Percentiles rank a stretch among this genome's conserved stretches.
These are phyloP conservation scores for Apiotrichum siamense DNA, from an alignment of 1,284 basidiomycete species.

Conservation along the genomic window DNA sequence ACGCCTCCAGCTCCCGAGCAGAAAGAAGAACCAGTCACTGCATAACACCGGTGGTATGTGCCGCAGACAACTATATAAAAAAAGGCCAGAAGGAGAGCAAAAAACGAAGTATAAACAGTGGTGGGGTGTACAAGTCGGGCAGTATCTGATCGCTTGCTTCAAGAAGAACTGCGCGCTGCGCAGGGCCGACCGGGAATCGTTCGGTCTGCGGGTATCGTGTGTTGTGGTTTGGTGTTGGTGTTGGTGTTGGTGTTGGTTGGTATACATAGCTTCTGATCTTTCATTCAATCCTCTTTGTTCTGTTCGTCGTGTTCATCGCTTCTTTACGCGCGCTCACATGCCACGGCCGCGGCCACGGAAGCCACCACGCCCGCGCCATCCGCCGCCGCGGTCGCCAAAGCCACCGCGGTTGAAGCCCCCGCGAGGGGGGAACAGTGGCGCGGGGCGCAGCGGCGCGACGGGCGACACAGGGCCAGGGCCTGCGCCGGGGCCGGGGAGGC, in stretches of 20 bases:
- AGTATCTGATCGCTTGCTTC: too few relatives aligned
- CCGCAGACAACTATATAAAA: not conserved
- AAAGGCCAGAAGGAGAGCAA: not conserved
- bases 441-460: slow-evolving; percentile 7
- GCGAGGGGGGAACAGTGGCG: slow-evolving; percentile 4
- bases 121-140: too few relatives aligned
- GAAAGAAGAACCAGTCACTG: not conserved
- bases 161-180: too few relatives aligned
- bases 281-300: not conserved
- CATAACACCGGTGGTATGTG: not conserved
- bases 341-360: slow-evolving; percentile 16
- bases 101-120: slow-evolving; percentile 1
- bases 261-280: too few relatives aligned
- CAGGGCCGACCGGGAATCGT: too few relatives aligned
- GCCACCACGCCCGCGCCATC: slow-evolving; percentile 7
- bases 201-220: too few relatives aligned
- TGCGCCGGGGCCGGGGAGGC: not conserved
- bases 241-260: too few relatives aligned
- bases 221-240: too few relatives aligned
- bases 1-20: too few relatives aligned
- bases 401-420: slow-evolving; percentile 13
- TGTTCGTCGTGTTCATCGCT: too few relatives aligned
- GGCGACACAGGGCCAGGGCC: slow-evolving; percentile 13
- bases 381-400: slow-evolving; percentile 12
- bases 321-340: slow-evolving; percentile 12